These are phyloP conservation scores for Candida ascalaphidarum DNA, from an alignment of 805 yeast genomes.

Conservation along the genomic window DNA sequence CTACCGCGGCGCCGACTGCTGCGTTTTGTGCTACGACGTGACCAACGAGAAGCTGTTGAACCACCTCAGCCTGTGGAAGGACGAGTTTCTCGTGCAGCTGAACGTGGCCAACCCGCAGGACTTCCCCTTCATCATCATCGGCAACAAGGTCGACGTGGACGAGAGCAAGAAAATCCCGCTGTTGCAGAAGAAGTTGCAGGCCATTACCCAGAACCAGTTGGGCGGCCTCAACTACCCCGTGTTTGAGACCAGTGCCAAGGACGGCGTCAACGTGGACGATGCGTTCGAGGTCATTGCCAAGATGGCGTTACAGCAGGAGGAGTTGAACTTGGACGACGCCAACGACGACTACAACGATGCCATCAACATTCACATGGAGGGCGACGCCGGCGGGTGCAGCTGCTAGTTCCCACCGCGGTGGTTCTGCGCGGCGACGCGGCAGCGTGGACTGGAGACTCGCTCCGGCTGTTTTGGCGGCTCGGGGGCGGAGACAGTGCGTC, in stretches of 20 bases:
- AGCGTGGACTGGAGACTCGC: too few relatives aligned
- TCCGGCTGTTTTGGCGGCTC: too few relatives aligned
- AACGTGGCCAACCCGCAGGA: conserved; percentile 89
- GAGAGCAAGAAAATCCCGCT: conserved; percentile 75
- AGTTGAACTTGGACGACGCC: conserved; percentile 51
- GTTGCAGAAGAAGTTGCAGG: conserved; percentile 42
- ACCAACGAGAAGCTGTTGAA: conserved; percentile 92
- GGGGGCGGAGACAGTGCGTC: too few relatives aligned
- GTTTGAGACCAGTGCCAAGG: conserved; percentile 97
- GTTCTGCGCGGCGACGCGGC: too few relatives aligned
- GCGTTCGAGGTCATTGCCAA: conserved; percentile 96
- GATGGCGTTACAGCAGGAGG: conserved; percentile 93
- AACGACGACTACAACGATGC: conserved; percentile 92
- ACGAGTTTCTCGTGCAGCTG: conserved; percentile 89
- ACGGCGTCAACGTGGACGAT: conserved; percentile 87
- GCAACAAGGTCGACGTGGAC: conserved; percentile 92
- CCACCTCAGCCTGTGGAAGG: conserved; percentile 84
- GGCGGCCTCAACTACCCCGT: conserved; percentile 70
- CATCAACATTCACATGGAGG: conserved; percentile 86
- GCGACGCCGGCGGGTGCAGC: conserved; percentile 66
- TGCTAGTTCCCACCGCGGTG: too few relatives aligned
- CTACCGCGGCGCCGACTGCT: conserved; percentile 96
- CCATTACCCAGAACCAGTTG: conserved; percentile 36
- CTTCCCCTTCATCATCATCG: conserved; percentile 92
- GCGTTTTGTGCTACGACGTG: conserved; percentile 92